Evolutionary conservation across 129 eudicot genomes (phyloP).

Genomic region (Dittrichia graveolens): DNA sequence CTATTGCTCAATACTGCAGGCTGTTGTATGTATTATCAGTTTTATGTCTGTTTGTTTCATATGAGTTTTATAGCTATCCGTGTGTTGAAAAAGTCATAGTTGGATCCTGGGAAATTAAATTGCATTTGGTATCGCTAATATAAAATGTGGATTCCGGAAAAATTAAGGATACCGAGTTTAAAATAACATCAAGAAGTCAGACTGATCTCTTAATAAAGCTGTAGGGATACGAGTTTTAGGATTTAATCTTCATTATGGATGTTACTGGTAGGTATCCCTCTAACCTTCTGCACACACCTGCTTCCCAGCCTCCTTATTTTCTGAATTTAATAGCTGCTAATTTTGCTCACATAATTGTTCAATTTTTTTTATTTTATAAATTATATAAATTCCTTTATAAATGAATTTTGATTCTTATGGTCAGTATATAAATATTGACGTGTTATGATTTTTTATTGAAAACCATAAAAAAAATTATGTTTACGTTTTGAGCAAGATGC

Average conservation of each 20-base stretch:
- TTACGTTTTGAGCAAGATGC: not conserved
- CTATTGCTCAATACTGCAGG: constrained; percentile 24
- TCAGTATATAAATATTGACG: not conserved
- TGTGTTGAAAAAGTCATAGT: not conserved
- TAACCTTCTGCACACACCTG: not conserved
- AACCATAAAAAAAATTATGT: not conserved
- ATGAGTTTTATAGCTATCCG: not conserved
- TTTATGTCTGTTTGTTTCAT: constrained; percentile 18
- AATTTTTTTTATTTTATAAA: not conserved
- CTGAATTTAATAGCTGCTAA: not conserved
- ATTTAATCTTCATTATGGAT: not conserved
- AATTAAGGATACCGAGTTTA: not conserved
- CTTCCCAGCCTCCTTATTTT: not conserved
- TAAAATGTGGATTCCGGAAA: not conserved
- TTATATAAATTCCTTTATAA: not conserved
- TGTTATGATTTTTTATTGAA: not conserved
- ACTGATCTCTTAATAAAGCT: not conserved
- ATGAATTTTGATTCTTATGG: not conserved
- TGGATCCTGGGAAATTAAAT: constrained; percentile 2
- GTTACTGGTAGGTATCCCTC: not conserved
- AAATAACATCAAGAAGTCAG: not conserved
- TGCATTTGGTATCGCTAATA: not conserved
- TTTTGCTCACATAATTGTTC: not conserved
- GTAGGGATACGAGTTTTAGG: not conserved
- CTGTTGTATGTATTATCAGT: constrained; percentile 9